These are phyloP conservation scores for Penicillium goetzii DNA, from an alignment of 495 filamentous ascomycete genomes.

Conservation along the genomic window DNA sequence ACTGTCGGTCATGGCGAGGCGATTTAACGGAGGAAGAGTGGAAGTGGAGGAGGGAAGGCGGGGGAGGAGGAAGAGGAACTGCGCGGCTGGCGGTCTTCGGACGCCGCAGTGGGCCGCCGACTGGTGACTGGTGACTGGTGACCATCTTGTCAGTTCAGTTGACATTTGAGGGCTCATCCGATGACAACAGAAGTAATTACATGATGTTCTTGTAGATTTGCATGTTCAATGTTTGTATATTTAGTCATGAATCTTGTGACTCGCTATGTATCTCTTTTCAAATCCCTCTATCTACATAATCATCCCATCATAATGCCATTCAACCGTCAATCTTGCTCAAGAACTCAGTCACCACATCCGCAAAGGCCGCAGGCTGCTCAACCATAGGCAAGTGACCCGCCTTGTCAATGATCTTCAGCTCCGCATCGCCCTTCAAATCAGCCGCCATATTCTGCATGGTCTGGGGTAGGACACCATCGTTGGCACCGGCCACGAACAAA, in stretches of 20 bases:
- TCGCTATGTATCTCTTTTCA: neutral
- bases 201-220: neutral
- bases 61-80: slow-evolving; percentile 16
- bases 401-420: slow-evolving; percentile 62
- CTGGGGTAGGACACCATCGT: slow-evolving; percentile 74
- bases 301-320: neutral
- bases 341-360: slow-evolving; percentile 60
- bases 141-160: neutral
- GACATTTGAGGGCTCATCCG: neutral
- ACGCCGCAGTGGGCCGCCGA: slow-evolving; percentile 14
- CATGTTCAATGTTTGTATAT: neutral
- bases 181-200: neutral
- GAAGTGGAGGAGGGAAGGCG: slow-evolving; percentile 11
- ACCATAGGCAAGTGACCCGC: slow-evolving; percentile 85
- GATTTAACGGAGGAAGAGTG: slow-evolving; percentile 15
- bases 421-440: slow-evolving; percentile 55
- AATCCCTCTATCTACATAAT: slow-evolving; percentile 4
- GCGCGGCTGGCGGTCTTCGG: slow-evolving; percentile 24
- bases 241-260: neutral
- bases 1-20: slow-evolving; percentile 48
- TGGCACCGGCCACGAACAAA: slow-evolving; percentile 68
- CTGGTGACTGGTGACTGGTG: neutral
- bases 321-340: slow-evolving; percentile 40
- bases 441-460: slow-evolving; percentile 75
- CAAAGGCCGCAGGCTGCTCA: slow-evolving; percentile 70